These are phyloP conservation scores for Silene latifolia DNA, from an alignment of 148 eudicot genomes.

Conservation along the genomic window DNA sequence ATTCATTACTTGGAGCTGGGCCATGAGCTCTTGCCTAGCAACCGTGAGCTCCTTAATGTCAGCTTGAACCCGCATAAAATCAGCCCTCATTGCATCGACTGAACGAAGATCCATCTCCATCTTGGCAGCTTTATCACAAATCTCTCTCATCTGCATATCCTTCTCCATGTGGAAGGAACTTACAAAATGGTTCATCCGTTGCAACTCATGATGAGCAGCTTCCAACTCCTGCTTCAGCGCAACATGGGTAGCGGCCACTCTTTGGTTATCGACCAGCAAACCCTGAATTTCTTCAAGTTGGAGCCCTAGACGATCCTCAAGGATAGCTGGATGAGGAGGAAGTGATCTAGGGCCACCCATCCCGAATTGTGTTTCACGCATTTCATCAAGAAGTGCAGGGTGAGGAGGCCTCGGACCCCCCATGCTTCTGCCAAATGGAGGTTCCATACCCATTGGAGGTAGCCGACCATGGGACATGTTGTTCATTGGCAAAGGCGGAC, in stretches of 20 bases:
- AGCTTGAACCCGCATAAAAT: conserved; percentile 60
- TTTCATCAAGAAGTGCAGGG: conserved; percentile 66
- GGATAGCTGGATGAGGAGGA: conserved; percentile 81
- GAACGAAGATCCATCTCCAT: conserved; percentile 71
- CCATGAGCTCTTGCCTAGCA: conserved; percentile 60
- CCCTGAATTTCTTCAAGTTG: conserved; percentile 83
- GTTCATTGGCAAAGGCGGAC: conserved; percentile 55
- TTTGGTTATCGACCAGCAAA: conserved; percentile 70
- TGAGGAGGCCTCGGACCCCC: conserved; percentile 63
- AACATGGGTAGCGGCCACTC: conserved; percentile 86
- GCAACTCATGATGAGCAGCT: conserved; percentile 66
- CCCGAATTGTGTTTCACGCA: conserved; percentile 64
- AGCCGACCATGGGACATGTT: conserved; percentile 51
- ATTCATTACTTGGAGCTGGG: conserved; percentile 69
- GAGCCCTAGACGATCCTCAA: conserved; percentile 72
- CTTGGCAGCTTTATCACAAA: conserved; percentile 61
- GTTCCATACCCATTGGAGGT: conserved; percentile 45
- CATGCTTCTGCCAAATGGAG: conserved; percentile 43
- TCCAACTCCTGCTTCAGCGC: conserved; percentile 90
- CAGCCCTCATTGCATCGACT: conserved; percentile 69
- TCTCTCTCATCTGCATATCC: conserved; percentile 78
- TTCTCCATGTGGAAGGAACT: conserved; percentile 49
- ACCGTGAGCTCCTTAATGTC: conserved; percentile 75
- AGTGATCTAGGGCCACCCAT: conserved; percentile 52
- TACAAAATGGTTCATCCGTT: conserved; percentile 53